Percentiles rank a stretch among this genome's conserved stretches.
Conservation (phyloP, 176 grass and related monocot species). For the Guadua angustifolia region DNA sequence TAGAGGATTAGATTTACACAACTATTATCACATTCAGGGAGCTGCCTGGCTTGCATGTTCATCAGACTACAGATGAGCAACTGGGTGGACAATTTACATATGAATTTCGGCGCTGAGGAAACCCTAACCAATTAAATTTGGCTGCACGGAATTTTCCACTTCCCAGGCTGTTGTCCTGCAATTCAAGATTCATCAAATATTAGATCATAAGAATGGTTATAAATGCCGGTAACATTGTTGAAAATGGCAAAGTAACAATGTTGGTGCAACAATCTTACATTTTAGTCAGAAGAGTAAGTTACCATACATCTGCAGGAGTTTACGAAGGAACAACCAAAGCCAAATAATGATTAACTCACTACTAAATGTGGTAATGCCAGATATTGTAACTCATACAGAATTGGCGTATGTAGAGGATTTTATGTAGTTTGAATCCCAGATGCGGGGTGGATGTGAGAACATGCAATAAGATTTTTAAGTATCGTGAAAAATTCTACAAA, state of each 20-base stretch:
- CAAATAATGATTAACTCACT: neutral
- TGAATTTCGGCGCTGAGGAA: constrained; percentile 11
- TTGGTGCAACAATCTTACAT: neutral
- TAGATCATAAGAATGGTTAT: neutral
- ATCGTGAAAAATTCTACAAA: neutral
- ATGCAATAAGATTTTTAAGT: neutral
- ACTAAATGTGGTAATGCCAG: neutral
- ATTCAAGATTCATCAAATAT: constrained; percentile 33
- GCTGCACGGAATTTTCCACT: constrained; percentile 67
- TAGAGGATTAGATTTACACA: constrained; percentile 65
- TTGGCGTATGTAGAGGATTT: neutral
- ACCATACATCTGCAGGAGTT: neutral
- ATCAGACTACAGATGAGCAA: constrained; percentile 48
- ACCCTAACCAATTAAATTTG: constrained; percentile 70
- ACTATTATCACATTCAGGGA: constrained; percentile 28
- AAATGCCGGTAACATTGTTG: neutral
- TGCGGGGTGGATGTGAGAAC: neutral
- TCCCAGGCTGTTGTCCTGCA: constrained; percentile 77
- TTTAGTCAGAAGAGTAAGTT: neutral
- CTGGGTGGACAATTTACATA: constrained; percentile 53
- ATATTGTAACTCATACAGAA: neutral
- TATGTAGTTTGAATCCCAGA: neutral
- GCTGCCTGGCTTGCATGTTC: constrained; percentile 33
- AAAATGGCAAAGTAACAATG: neutral
- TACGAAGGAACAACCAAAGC: neutral